phyloP scores from a whole-genome alignment of 805 yeast species.

The Nakazawaea wyomingensis region DNA sequence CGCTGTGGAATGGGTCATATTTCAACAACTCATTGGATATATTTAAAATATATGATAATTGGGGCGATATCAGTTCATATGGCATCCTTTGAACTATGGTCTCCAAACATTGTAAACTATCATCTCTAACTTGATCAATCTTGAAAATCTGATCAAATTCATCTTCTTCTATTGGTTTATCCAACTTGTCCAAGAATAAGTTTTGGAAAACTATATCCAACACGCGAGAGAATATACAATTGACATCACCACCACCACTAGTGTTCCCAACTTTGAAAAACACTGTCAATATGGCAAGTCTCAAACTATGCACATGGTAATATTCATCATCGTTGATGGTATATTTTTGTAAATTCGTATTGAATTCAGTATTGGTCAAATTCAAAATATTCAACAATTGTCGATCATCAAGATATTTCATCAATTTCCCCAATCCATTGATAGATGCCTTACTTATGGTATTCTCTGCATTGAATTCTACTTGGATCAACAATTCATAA shows the following conservation, averaged over 20 bases:
- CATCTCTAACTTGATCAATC: constrained; percentile 45
- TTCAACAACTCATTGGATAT: constrained; percentile 27
- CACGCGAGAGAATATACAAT: constrained; percentile 2
- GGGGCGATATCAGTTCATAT: constrained; percentile 24
- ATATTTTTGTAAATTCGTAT: background rate
- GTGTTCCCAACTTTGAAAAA: constrained; percentile 13
- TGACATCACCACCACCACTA: constrained; percentile 2
- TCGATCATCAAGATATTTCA: constrained; percentile 20
- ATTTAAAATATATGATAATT: constrained; percentile 23
- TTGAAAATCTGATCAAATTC: constrained; percentile 40
- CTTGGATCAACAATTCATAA: constrained; percentile 27
- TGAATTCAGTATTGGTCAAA: constrained; percentile 14
- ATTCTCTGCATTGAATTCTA: constrained; percentile 35
- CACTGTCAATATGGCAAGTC: constrained; percentile 11
- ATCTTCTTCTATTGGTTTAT: constrained; percentile 16
- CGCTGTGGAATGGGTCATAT: constrained; percentile 43
- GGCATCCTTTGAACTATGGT: constrained; percentile 35
- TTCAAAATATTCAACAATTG: constrained; percentile 20
- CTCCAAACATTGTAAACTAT: constrained; percentile 36
- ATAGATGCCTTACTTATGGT: constrained; percentile 42
- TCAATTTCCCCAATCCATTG: constrained; percentile 31
- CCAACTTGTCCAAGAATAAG: constrained; percentile 24
- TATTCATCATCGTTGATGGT: background rate
- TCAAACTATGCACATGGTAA: constrained; percentile 5
- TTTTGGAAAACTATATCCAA: constrained; percentile 17